A percentile compares a stretch with the other conserved stretches of the same genome.
These are phyloP conservation scores for Lactarius deliciosus DNA, from an alignment of 768 basidiomycete genomes.

Conservation along the genomic window DNA sequence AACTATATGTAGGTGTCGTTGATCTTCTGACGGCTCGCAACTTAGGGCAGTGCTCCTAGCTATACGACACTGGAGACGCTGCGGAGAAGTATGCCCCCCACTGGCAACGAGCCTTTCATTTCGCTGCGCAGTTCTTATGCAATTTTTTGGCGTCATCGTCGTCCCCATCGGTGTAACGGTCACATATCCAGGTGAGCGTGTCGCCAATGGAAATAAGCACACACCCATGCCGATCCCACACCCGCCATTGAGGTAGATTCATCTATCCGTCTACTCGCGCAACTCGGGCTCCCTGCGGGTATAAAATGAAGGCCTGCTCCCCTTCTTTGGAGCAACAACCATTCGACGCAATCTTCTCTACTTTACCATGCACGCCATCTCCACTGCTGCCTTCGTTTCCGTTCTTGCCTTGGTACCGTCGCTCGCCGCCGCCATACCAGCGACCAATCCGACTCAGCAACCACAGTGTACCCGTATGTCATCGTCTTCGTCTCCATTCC, in stretches of 20 bases:
- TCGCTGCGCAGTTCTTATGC: neutral
- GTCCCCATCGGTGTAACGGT: too few species aligned
- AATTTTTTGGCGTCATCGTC: too few species aligned
- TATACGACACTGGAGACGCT: neutral
- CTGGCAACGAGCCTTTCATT: neutral
- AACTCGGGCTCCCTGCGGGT: neutral
- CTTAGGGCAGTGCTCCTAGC: neutral
- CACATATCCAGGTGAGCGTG: too few species aligned
- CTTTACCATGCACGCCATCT: slow-evolving; percentile 8
- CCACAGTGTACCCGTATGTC: too few species aligned
- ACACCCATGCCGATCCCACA: too few species aligned
- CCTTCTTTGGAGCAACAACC: neutral
- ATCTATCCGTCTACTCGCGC: too few species aligned
- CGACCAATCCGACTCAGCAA: too few species aligned
- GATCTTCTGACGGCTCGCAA: neutral
- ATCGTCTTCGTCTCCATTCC: neutral
- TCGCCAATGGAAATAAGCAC: too few species aligned
- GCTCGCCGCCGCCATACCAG: neutral
- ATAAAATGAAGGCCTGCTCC: neutral
- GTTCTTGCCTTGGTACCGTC: slow-evolving; percentile 8
- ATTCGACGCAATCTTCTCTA: neutral
- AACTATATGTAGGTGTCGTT: too few species aligned
- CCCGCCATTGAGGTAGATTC: too few species aligned
- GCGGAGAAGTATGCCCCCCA: neutral
- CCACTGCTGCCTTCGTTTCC: slow-evolving; percentile 5